phyloP scores from a whole-genome alignment of 78 protist genomes.

The Isochrysis galbana region DNA sequence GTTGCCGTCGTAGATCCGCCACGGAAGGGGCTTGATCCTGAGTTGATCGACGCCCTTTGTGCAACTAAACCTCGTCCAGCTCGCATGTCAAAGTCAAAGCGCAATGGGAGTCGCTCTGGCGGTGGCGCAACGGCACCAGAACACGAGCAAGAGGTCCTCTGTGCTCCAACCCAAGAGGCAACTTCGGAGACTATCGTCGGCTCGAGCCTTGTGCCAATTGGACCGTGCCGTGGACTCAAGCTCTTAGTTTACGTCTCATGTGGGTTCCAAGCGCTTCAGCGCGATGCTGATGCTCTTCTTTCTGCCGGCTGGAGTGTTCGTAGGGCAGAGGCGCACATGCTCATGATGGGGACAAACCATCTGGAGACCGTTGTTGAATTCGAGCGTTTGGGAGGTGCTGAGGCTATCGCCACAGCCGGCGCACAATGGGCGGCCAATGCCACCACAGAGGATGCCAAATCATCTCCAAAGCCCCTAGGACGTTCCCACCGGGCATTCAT shows the following conservation, averaged over 20 bases:
- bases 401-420: too few species aligned
- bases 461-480: too few species aligned
- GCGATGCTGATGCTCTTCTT: background rate
- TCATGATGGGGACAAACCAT: background rate
- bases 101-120: background rate
- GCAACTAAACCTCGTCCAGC: background rate
- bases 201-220: background rate
- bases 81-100: background rate
- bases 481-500: too few species aligned
- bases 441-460: too few species aligned
- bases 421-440: too few species aligned
- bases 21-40: background rate
- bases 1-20: constrained; percentile 18
- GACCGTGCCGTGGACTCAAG: background rate
- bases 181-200: background rate
- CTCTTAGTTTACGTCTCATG: background rate
- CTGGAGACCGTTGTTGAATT: background rate
- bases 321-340: background rate
- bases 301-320: background rate
- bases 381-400: too few species aligned
- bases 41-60: background rate
- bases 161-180: background rate
- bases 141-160: background rate
- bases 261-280: background rate
- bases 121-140: background rate